Base-by-base conservation (phyloP, 352 stramenopile species). In the Thalassiosira exigua region DNA sequence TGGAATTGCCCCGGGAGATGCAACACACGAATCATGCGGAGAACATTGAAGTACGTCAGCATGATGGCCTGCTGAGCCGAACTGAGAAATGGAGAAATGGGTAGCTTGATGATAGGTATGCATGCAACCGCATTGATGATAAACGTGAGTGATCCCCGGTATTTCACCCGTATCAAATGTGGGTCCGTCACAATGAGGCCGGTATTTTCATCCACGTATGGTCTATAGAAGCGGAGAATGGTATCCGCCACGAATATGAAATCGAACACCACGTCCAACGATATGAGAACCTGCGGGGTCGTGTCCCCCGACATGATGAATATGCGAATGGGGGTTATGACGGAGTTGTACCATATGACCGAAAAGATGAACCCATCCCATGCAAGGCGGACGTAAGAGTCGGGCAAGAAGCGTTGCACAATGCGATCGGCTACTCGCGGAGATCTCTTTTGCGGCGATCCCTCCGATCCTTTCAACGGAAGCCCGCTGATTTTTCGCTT, bases 311-410 rank as follows among this genome's bases (percentile, higher is more conserved):
- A 84, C 75, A 82, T 79, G 61, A 85, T 90, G 72, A 82, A 82
- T 42, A 90, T 82, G 17, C 68, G 69, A 27, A 88, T 77, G 19
- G 83, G 76, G 7, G 83, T 90, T n/a, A 86, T 67, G 50, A 88
- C 75, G 4, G 70, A 80, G 46, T 88, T 90, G 72, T 88, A 90
- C 71, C 82, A 86, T 61, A 88, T 88, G 33, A 87, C 83, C 1
- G 81, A 33, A 51, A 90, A 88, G n/a, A 84, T 85, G 75, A 88
- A 85, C 12, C 73, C 51, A 64, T 84, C 75, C 79, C 79, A 90
- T 24, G 48, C 29, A 33, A 83, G 42, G n/a, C 79, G 50, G 17
- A 84, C 57, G 39, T 56, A 61, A 2, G 67, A 78, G 52, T 84
- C 66, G 21, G 79, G 79, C 17, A 86, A 29, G 53, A 85, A 80